A percentile compares a stretch with the other conserved stretches of the same genome.
Conservation (phyloP, 2,329 filamentous ascomycete genomes). For the Knufia fluminis region DNA sequence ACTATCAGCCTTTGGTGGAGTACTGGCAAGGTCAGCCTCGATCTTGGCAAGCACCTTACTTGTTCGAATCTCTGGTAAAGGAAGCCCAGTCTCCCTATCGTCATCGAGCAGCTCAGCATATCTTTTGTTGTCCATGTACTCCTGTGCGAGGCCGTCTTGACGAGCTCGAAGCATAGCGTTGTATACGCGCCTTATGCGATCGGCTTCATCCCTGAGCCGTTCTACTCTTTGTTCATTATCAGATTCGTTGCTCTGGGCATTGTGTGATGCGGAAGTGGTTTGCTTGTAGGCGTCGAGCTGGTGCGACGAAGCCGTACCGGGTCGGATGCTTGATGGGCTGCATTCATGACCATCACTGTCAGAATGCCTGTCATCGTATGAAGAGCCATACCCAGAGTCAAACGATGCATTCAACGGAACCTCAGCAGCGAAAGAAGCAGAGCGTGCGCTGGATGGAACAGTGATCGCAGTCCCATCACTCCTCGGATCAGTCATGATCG, state of each 20-base stretch:
- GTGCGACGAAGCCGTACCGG: no score
- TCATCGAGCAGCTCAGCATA: not conserved
- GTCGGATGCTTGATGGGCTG: no score
- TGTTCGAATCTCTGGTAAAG: not conserved
- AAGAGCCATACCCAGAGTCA: no score
- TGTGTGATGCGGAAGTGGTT: not conserved
- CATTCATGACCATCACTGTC: no score
- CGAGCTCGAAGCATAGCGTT: not conserved
- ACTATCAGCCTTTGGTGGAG: not conserved
- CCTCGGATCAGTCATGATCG: not conserved
- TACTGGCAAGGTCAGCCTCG: not conserved
- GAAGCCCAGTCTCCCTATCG: not conserved
- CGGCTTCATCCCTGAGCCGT: not conserved
- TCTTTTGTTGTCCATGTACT: not conserved
- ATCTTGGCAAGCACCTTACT: constrained; percentile 1
- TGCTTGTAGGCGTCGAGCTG: not conserved
- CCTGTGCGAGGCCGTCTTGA: not conserved
- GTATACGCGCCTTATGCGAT: not conserved
- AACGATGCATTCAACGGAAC: no score
- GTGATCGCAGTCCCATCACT: no score
- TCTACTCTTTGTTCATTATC: not conserved
- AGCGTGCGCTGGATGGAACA: no score
- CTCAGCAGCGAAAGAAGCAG: no score
- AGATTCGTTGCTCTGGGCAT: not conserved
- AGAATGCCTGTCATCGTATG: no score